Evolutionary conservation across 1,284 basidiomycete genomes (phyloP), one percentile per base, ranked within the genome.

Genomic region (Sphaerobolus stellatus): DNA sequence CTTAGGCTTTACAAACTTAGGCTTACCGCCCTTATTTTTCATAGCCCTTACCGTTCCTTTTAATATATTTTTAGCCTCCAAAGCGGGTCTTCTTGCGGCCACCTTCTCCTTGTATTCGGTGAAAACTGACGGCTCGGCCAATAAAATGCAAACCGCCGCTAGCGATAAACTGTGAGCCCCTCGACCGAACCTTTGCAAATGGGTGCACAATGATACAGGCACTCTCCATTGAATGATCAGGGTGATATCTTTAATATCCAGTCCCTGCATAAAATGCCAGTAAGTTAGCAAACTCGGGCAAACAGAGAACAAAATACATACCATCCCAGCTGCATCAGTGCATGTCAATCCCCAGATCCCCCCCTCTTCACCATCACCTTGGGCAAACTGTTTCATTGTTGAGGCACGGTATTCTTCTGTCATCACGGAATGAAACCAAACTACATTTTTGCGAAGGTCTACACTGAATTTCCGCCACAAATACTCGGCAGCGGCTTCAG

Each of bases 171-270:
- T 30, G 6, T 30, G 5, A 1, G 25, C 46, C 6, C 27, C 46
- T 1, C 27, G 46, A 11, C 46, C 46, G 27, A 48, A 33, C 1
- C 46, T 20, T 30, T 48, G 46, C 46, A 28, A 29, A 2, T 29
- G 46, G 24, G 20, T 14, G 47, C 30, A 7, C 43, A 28, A 22
- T 30, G 48, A 30, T 31, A 3, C 27, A 47, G 30, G n/a, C 16
- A 38, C 20, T 24, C 16, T 18, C 61, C 0, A 57, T 65, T 2
- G n/a, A n/a, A n/a, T n/a, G n/a, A n/a, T n/a, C n/a, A n/a, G n/a
- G n/a, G n/a, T n/a, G n/a, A n/a, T n/a, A 33, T 29, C 25, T 31
- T 25, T 11, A 5, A 30, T 18, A 20, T 48, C 27, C 5, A 48
- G 18, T 20, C 46, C 46, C 30, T 33, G n/a, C n/a, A n/a, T n/a